Percentiles rank a stretch among this genome's conserved stretches.
phyloP scores from a whole-genome alignment of 129 eudicot species.

The Sambucus nigra region DNA sequence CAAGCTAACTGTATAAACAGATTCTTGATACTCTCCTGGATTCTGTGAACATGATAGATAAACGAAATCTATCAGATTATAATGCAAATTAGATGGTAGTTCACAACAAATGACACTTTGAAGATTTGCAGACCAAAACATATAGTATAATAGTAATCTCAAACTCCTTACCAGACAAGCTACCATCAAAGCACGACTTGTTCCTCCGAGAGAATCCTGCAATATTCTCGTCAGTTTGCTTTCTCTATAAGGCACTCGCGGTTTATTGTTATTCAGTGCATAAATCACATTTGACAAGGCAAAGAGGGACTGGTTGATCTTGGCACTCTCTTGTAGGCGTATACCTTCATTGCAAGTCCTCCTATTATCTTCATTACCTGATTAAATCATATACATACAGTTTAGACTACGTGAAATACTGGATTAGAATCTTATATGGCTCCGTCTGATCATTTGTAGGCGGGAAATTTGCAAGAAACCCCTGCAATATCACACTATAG shows the following conservation, averaged over 20 bases:
- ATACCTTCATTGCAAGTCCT: conserved; percentile 73
- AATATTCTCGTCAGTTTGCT: conserved; percentile 87
- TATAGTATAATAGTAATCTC: no score
- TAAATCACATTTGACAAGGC: conserved; percentile 79
- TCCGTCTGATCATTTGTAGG: no score
- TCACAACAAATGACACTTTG: no score
- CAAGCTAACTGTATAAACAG: conserved; percentile 81
- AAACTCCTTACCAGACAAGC: conserved; percentile 73
- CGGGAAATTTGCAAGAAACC: no score
- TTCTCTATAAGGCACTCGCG: conserved; percentile 86
- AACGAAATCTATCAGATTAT: neutral
- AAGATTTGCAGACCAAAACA: neutral
- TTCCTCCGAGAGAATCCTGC: conserved; percentile 96
- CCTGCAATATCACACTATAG: no score
- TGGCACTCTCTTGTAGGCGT: conserved; percentile 84
- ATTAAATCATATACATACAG: conserved; percentile 1
- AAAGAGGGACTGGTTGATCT: conserved; percentile 84
- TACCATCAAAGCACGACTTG: conserved; percentile 78
- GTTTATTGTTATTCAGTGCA: conserved; percentile 65
- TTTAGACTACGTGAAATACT: neutral
- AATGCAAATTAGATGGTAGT: neutral
- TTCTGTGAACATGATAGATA: conserved; percentile 36
- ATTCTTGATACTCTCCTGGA: conserved; percentile 94
- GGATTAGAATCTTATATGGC: no score
- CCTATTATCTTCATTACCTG: conserved; percentile 92